phyloP scores from a whole-genome alignment of 192 early-diverging fungal species.

The Backusella westeae region DNA sequence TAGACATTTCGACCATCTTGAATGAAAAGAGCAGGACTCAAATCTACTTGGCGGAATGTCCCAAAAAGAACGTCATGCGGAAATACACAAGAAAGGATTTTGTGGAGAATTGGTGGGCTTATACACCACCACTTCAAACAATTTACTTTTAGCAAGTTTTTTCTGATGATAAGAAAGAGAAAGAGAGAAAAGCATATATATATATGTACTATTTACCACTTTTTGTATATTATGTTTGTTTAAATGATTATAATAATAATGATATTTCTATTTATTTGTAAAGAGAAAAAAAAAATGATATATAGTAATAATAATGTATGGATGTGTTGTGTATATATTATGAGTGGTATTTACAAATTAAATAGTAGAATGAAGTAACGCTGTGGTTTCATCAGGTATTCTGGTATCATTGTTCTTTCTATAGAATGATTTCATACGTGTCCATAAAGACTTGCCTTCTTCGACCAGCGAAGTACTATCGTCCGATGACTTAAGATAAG shows the following conservation, averaged over 20 bases:
- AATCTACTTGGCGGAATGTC: not conserved
- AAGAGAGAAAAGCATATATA: not conserved
- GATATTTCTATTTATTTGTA: constrained; percentile 3
- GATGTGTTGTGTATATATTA: not conserved
- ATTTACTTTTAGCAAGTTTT: not conserved
- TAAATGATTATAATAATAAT: not conserved
- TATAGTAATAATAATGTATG: not conserved
- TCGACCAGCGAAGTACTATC: constrained; percentile 8
- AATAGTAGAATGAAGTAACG: constrained; percentile 7
- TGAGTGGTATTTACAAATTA: not conserved
- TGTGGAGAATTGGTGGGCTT: constrained; percentile 1
- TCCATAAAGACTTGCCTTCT: constrained; percentile 8
- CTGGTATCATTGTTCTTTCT: not conserved
- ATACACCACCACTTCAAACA: constrained; percentile 2
- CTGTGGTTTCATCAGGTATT: constrained; percentile 4
- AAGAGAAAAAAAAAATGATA: not conserved
- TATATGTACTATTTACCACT: not conserved
- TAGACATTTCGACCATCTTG: not conserved
- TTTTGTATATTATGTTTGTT: constrained; percentile 7
- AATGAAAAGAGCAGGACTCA: constrained; percentile 3
- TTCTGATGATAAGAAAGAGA: not conserved
- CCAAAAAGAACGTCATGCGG: not conserved
- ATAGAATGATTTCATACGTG: not conserved
- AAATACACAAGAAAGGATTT: constrained; percentile 3
- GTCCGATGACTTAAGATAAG: not conserved